These are phyloP conservation scores for Amaranthus tricolor DNA, from an alignment of 179 eudicot species.

Conservation along the genomic window DNA sequence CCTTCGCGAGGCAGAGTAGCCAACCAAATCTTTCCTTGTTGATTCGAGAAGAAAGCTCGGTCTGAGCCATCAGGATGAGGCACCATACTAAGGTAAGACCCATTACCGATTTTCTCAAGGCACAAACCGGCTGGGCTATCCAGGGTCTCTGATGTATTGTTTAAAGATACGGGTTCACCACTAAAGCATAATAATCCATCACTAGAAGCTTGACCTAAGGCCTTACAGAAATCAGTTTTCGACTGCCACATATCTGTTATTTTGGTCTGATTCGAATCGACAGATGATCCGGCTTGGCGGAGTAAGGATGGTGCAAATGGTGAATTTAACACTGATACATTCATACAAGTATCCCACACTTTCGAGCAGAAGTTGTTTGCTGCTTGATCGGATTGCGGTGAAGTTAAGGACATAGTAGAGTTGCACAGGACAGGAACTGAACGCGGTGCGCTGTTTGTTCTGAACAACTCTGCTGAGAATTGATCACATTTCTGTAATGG, in stretches of 20 bases:
- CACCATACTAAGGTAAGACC: constrained; percentile 69
- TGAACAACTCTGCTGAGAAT: constrained; percentile 65
- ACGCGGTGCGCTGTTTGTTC: constrained; percentile 31
- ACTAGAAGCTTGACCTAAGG: constrained; percentile 60
- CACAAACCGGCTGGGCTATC: constrained; percentile 57
- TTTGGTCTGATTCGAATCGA: constrained; percentile 45
- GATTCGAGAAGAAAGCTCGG: constrained; percentile 74
- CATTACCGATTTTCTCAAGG: constrained; percentile 78
- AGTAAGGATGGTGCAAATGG: constrained; percentile 56
- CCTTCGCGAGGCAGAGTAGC: constrained; percentile 58
- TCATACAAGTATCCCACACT: constrained; percentile 73
- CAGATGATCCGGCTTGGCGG: constrained; percentile 37
- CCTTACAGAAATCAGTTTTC: constrained; percentile 56
- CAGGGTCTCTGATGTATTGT: constrained; percentile 28
- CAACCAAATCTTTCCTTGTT: constrained; percentile 65
- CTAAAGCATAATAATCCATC: constrained; percentile 48
- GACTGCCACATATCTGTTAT: constrained; percentile 59
- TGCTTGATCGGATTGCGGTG: constrained; percentile 45
- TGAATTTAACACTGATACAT: constrained; percentile 57
- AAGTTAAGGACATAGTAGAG: constrained; percentile 43
- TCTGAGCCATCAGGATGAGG: constrained; percentile 77
- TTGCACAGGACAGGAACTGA: constrained; percentile 70
- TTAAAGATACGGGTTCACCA: constrained; percentile 51
- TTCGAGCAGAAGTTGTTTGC: constrained; percentile 50
- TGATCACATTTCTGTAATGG: constrained; percentile 67